phyloP scores from a whole-genome alignment of 2,329 filamentous ascomycete species.

The Apiospora phragmitis region DNA sequence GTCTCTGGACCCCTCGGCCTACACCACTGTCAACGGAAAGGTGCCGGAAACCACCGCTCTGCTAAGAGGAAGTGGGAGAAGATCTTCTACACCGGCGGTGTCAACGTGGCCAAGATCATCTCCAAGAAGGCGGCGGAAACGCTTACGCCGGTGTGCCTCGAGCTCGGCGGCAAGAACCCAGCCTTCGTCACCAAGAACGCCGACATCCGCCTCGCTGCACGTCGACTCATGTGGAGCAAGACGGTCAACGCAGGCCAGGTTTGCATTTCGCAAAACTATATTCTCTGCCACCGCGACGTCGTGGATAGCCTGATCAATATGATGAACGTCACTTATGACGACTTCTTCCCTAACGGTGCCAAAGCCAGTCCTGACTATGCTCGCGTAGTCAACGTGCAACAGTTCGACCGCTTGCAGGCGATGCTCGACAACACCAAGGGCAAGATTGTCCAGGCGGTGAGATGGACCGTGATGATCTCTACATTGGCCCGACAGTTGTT shows the following conservation, averaged over 20 bases:
- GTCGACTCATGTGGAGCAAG: conserved; percentile 88
- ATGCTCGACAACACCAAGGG: conserved; percentile 86
- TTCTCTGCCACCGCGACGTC: conserved; percentile 75
- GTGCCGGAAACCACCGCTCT: conserved; percentile 79
- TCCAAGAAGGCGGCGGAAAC: conserved; percentile 86
- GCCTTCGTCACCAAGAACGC: conserved; percentile 87
- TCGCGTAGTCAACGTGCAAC: conserved; percentile 76
- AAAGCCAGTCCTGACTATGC: conserved; percentile 76
- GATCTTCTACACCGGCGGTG: conserved; percentile 92
- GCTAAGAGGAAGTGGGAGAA: conserved; percentile 93
- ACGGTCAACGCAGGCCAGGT: conserved; percentile 84
- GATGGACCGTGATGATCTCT: conserved; percentile 76
- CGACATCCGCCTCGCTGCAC: conserved; percentile 77
- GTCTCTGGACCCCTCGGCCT: conserved; percentile 75
- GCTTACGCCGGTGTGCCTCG: conserved; percentile 83
- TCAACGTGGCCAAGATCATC: conserved; percentile 79
- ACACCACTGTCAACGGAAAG: conserved; percentile 76
- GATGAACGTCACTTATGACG: conserved; percentile 68
- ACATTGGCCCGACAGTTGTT: conserved; percentile 93
- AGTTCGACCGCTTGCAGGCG: conserved; percentile 82
- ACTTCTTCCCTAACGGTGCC: conserved; percentile 83
- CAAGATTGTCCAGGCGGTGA: conserved; percentile 82
- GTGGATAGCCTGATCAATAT: conserved; percentile 71
- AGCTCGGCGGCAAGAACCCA: conserved; percentile 90
- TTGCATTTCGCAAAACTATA: conserved; percentile 92